Conservation (phyloP, 164 flowering plant genomes). For the Warburgia ugandensis region DNA sequence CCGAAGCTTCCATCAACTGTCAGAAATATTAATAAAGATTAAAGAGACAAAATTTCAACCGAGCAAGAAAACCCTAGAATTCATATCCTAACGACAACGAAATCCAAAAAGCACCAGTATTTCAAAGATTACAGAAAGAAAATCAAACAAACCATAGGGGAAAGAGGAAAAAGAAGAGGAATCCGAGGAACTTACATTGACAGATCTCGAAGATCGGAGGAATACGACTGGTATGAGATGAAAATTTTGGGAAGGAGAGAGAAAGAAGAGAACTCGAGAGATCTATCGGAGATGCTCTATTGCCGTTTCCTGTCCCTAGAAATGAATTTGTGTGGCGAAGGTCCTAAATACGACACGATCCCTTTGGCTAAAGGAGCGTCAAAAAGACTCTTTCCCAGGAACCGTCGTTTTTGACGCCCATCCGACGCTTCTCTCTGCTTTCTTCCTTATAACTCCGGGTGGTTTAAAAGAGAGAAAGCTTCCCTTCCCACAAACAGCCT, state of each 20-base stretch:
- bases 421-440: neutral
- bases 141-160: neutral
- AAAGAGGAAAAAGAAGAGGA: neutral
- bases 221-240: neutral
- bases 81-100: too few species aligned
- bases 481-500: too few species aligned
- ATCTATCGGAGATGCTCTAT: constrained; percentile 1
- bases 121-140: neutral
- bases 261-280: neutral
- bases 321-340: constrained; percentile 4
- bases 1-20: too few species aligned
- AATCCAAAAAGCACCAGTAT: neutral
- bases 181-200: constrained; percentile 2
- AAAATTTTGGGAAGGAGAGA: neutral
- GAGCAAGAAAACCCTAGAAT: constrained; percentile 3
- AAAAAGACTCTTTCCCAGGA: constrained; percentile 5
- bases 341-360: constrained; percentile 6
- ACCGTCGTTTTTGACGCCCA: constrained; percentile 6
- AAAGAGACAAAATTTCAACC: too few species aligned
- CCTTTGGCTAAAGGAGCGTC: constrained; percentile 6
- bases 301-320: neutral
- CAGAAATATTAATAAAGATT: too few species aligned
- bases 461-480: too few species aligned
- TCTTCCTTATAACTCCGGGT: neutral
- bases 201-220: constrained; percentile 6